These are phyloP conservation scores for Boechera retrofracta DNA, from an alignment of 345 rosid species.

Conservation along the genomic window DNA sequence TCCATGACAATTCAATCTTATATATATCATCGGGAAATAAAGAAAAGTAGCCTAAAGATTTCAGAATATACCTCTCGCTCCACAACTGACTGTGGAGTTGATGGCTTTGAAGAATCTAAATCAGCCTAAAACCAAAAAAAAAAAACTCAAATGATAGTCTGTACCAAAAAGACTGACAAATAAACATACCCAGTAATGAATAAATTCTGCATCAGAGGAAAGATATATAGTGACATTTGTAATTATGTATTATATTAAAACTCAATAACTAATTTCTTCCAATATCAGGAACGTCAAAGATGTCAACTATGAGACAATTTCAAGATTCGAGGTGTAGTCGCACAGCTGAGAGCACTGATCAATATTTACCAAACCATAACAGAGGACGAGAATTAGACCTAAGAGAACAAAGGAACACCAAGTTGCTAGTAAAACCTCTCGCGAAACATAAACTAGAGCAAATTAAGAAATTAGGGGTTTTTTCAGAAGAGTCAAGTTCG, in stretches of 20 bases:
- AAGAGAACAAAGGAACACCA: background rate
- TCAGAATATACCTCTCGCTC: constrained; percentile 44
- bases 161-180: background rate
- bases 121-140: constrained; percentile 55
- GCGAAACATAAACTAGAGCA: background rate
- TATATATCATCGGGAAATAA: background rate
- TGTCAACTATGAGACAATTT: background rate
- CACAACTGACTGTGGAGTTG: constrained; percentile 53
- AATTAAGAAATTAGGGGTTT: constrained; percentile 13
- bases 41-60: background rate
- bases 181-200: background rate
- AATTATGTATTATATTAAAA: background rate
- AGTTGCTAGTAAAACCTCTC: constrained; percentile 18
- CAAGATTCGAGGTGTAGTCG: background rate
- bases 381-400: constrained; percentile 6
- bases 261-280: background rate
- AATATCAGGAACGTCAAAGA: background rate
- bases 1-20: background rate
- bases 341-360: constrained; percentile 1
- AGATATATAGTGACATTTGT: background rate
- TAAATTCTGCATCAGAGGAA: background rate
- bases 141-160: background rate
- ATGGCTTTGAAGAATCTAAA: constrained; percentile 58
- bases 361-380: background rate
- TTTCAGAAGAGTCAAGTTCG: constrained; percentile 1